A percentile compares a stretch with the other conserved stretches of the same genome.
These are phyloP conservation scores for Lactarius hengduanensis DNA, from an alignment of 768 basidiomycete genomes.

Conservation along the genomic window DNA sequence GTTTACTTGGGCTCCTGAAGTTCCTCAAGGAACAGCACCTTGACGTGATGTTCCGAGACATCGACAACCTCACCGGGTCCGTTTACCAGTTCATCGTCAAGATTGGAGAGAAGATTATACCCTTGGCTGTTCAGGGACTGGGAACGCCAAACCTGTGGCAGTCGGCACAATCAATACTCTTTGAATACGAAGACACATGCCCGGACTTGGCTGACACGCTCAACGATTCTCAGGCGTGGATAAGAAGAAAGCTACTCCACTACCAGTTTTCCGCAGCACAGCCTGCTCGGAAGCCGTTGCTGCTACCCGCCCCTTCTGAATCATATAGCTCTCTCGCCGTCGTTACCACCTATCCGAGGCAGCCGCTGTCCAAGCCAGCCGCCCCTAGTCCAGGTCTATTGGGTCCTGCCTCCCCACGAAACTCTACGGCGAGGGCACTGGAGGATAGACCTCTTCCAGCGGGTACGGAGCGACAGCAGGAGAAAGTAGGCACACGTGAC, in stretches of 20 bases:
- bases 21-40: slow-evolving; percentile 1
- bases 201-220: background rate
- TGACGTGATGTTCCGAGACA: slow-evolving; percentile 1
- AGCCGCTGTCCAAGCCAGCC: background rate
- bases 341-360: background rate
- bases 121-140: background rate
- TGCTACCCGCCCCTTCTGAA: background rate
- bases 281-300: background rate
- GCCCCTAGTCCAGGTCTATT: background rate
- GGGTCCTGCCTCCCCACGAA: background rate
- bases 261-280: background rate
- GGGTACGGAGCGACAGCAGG: background rate
- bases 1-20: slow-evolving; percentile 1
- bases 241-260: background rate
- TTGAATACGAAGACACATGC: slow-evolving; percentile 2
- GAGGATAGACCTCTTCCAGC: background rate
- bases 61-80: slow-evolving; percentile 1
- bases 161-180: background rate
- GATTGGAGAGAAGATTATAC: slow-evolving; percentile 1
- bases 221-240: background rate
- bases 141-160: slow-evolving; percentile 2
- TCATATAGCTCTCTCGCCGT: background rate
- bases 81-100: background rate
- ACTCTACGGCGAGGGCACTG: background rate
- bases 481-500: background rate